phyloP scores from a whole-genome alignment of 768 basidiomycete species.

The Multifurca ochricompacta region DNA sequence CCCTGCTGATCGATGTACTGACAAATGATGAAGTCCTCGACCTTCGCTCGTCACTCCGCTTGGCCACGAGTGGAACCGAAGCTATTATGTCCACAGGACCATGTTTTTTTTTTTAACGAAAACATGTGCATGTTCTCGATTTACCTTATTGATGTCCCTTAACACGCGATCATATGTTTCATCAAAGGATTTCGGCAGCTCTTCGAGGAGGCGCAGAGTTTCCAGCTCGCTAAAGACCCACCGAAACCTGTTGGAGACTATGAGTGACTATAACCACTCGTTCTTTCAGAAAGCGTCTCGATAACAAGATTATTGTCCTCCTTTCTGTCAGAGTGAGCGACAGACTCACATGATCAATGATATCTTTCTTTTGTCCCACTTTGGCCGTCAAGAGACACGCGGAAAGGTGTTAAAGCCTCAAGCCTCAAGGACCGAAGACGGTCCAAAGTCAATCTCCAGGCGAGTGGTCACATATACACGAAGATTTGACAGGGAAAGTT shows the following conservation, averaged over 20 bases:
- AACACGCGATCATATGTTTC: neutral
- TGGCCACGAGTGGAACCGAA: no score
- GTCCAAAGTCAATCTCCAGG: neutral
- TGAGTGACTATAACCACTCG: neutral
- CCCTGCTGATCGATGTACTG: no score
- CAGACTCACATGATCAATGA: neutral
- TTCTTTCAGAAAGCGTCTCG: neutral
- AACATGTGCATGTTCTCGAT: neutral
- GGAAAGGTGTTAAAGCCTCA: neutral
- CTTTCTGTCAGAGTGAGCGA: neutral
- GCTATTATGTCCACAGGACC: no score
- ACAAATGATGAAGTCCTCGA: no score
- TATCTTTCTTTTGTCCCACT: neutral
- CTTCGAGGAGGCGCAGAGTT: neutral
- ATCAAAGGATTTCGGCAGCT: neutral
- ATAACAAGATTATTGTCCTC: neutral
- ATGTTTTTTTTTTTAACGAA: no score
- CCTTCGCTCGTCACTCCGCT: no score
- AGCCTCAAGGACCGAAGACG: neutral
- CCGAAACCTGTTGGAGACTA: neutral
- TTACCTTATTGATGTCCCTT: neutral
- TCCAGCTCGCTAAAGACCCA: neutral
- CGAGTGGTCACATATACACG: neutral
- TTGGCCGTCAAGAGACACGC: neutral
- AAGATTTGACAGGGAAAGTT: neutral